Evolutionary conservation across 176 grass and related monocot genomes (phyloP).

Genomic region (Elaeis guineensis): DNA sequence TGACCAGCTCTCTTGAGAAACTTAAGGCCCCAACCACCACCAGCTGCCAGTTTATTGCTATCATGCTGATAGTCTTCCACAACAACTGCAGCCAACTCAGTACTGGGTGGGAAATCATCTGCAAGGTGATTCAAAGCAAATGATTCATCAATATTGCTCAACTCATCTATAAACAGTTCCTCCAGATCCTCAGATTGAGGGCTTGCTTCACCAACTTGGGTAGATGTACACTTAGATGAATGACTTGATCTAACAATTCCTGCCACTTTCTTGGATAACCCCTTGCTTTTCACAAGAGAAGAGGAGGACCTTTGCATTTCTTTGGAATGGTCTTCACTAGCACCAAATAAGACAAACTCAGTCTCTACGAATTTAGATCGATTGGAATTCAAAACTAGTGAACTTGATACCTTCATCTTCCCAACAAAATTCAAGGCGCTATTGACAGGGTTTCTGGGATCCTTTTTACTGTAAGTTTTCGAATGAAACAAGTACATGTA

Average conservation of each 20-base stretch:
- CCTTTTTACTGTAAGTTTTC: constrained; percentile 37
- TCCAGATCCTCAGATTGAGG: constrained; percentile 24
- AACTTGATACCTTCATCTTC: constrained; percentile 71
- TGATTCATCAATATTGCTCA: constrained; percentile 25
- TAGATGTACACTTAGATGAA: constrained; percentile 38
- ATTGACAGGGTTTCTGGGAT: constrained; percentile 28
- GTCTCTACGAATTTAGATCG: constrained; percentile 35
- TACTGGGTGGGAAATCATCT: constrained; percentile 35
- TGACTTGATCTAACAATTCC: constrained; percentile 49
- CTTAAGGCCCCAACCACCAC: constrained; percentile 83
- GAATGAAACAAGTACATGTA: constrained; percentile 61
- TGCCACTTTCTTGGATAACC: constrained; percentile 46
- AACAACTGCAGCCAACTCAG: constrained; percentile 63
- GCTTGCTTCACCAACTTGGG: constrained; percentile 27
- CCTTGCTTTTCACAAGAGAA: constrained; percentile 33
- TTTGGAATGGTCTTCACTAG: constrained; percentile 41
- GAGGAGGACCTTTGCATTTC: constrained; percentile 30
- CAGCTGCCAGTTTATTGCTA: constrained; percentile 12
- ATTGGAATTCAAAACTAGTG: constrained; percentile 33
- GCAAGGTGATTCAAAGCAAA: constrained; percentile 1
- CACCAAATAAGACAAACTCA: constrained; percentile 65
- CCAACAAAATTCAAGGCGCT: constrained; percentile 38
- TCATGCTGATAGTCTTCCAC: constrained; percentile 26
- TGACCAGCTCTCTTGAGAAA: constrained; percentile 56
- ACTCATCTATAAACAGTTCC: constrained; percentile 19